Evolutionary conservation across 805 yeast species (phyloP), one percentile per base, ranked within the genome.

Genomic region (Teunomyces aglyptinius): DNA sequence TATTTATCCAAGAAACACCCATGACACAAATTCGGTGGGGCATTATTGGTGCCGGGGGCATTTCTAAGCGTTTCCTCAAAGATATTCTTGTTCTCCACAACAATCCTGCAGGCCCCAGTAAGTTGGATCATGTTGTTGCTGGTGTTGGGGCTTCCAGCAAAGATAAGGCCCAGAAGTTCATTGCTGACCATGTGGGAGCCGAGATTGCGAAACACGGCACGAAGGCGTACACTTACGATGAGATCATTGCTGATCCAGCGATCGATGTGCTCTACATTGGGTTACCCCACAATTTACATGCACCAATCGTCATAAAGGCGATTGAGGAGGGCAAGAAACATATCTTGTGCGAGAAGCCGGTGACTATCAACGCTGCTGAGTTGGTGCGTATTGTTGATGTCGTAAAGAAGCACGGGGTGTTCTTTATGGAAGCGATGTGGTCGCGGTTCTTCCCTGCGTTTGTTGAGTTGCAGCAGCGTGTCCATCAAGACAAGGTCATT

Each of bases 371-470:
- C 49, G 62, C 60, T 3, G 59, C 59, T 16, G 81, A 80, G 46
- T 69, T 79, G 5, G 52, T 61, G 24, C 73, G 68, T 34, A 55
- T 80, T 8, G 59, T 70, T 41, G 64, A 57, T 1, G 64, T 71
- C 39, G 85, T 85, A 3, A 64, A 65, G 52, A 49, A 58, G 45
- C 70, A 73, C 57, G 64, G 67, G 1, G 55, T 70, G 41, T 78
- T 75, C 49, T 61, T 81, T 31, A 76, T 81, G 83, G 86, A 81
- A 58, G 86, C 78, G 4, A 73, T 77, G 44, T 79, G 84, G 84
- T 73, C 82, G 4, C 66, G 81, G 41, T 78, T 74, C 51, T 75
- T 77, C 64, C 85, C 85, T 2, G 49, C 76, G 3, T 51, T 48
- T 36, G 57, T 73, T 16, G 51, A 56, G 15, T 63, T 65, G 40